Percentiles rank a stretch among this genome's conserved stretches.
Evolutionary conservation across 2,329 filamentous ascomycete species (phyloP).

Genomic region (Endoconidiophora polonica): DNA sequence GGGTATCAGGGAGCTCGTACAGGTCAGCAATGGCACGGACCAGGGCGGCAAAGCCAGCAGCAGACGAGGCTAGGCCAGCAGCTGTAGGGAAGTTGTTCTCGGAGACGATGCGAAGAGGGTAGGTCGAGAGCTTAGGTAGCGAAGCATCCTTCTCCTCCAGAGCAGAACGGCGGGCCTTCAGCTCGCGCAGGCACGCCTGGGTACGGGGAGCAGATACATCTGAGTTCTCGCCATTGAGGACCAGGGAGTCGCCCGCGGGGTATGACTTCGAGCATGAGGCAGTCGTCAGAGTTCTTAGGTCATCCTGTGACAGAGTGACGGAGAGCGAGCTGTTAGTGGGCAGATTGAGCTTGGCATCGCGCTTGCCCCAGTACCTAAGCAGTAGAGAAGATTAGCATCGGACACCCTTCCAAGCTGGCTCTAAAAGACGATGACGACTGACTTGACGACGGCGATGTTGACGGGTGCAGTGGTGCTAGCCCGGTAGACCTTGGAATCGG

Average conservation of each 20-base stretch:
- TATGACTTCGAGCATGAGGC: conserved; percentile 72
- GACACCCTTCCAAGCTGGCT: not conserved
- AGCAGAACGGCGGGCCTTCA: conserved; percentile 58
- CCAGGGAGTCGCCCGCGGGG: conserved; percentile 49
- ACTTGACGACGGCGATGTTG: conserved; percentile 98
- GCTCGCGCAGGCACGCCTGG: conserved; percentile 83
- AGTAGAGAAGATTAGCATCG: not conserved
- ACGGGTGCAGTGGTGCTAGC: conserved; percentile 93
- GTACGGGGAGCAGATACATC: conserved; percentile 78
- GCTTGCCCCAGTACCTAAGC: conserved; percentile 77
- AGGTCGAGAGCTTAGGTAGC: conserved; percentile 64
- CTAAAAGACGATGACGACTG: conserved; percentile 13
- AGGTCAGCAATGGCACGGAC: conserved; percentile 82
- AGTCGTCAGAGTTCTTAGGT: conserved; percentile 89
- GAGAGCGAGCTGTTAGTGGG: conserved; percentile 96
- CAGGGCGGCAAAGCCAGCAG: conserved; percentile 51
- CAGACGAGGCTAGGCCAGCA: conserved; percentile 65
- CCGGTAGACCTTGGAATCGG: conserved; percentile 52
- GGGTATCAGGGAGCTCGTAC: conserved; percentile 67
- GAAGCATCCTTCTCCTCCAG: conserved; percentile 57
- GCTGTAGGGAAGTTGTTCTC: conserved; percentile 99
- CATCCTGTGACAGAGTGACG: conserved; percentile 84
- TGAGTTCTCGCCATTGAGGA: conserved; percentile 68
- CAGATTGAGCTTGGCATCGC: conserved; percentile 82
- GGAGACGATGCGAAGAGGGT: conserved; percentile 72